Evolutionary conservation across 2,329 filamentous ascomycete species (phyloP).

Genomic region (Alternaria incomplexa): DNA sequence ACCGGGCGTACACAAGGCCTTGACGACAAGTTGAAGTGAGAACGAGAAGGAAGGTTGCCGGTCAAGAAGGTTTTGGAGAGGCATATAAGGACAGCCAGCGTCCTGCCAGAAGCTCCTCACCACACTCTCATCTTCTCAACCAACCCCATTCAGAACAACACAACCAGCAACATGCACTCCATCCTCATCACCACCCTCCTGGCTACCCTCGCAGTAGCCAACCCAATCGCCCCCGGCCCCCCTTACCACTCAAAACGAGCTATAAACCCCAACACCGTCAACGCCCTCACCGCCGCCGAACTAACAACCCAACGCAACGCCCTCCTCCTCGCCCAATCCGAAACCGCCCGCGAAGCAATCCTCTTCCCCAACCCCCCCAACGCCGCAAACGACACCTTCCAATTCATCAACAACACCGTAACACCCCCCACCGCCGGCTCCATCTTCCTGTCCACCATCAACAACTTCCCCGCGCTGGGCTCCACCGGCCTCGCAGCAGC

Average conservation of each 20-base stretch:
- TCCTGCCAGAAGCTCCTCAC: neutral
- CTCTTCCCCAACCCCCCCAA: slow-evolving; percentile 25
- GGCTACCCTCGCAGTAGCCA: slow-evolving; percentile 9
- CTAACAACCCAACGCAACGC: slow-evolving; percentile 19
- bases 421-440: slow-evolving; percentile 52
- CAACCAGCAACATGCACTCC: slow-evolving; percentile 10
- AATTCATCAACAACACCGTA: slow-evolving; percentile 43
- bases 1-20: neutral
- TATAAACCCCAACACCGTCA: slow-evolving; percentile 24
- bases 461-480: slow-evolving; percentile 64
- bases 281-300: slow-evolving; percentile 19
- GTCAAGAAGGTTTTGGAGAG: neutral
- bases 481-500: slow-evolving; percentile 60
- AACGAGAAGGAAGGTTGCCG: neutral
- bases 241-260: slow-evolving; percentile 8
- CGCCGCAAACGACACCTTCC: slow-evolving; percentile 27
- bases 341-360: slow-evolving; percentile 22
- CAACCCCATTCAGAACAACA: neutral
- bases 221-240: slow-evolving; percentile 12
- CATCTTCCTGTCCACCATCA: slow-evolving; percentile 61
- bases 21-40: neutral
- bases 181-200: slow-evolving; percentile 12
- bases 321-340: slow-evolving; percentile 22
- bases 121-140: neutral
- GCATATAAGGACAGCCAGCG: neutral